Evolutionary conservation across 805 yeast genomes (phyloP), one percentile per base, ranked within the genome.

Genomic region (Metschnikowia corniflorae): DNA sequence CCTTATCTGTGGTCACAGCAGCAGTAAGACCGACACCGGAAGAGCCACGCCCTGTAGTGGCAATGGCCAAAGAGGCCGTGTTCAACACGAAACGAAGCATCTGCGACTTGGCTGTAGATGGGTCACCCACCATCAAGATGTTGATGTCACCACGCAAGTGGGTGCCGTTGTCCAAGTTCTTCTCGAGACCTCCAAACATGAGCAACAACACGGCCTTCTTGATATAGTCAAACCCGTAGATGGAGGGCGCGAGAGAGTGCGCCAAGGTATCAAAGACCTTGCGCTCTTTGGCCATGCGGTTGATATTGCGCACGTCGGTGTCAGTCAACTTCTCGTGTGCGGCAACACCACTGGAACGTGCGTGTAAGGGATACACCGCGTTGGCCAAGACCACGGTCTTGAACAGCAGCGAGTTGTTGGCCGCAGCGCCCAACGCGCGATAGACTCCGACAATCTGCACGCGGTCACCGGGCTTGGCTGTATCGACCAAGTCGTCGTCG

Each of bases 11-110:
- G 6, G 97, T 89, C 3, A 93, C 98, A 1, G 98, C 98, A 14
- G 98, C 98, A 0, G 98, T 93, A 54, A 93, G 75, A 86, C 98
- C 98, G 29, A 93, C 98, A 61, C 98, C 98, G 1, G 97, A 89
- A n/a, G 97, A 91, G 46, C 98, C 98, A 61, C 96, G 80, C 70
- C 98, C 98, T 0, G 98, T 93, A 1, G 98, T 93, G 18, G 97
- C 97, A 50, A 93, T 88, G 3, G 97, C 97, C 50, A 93, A 70
- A 1, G 95, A 72, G 1, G 98, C 98, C 1, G 97, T 91, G 58
- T 91, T 93, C 44, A 93, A 71, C 14, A 93, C 97, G 57, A 93
- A 91, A 47, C 97, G 75, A 46, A 93, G 73, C 69, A 93, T 81
- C 66, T 93, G 98, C 4, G 97, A 89, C 61, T 93, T 93, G 17